Base-by-base conservation (phyloP, 208 protist genomes). In the Phytomonas francai region DNA sequence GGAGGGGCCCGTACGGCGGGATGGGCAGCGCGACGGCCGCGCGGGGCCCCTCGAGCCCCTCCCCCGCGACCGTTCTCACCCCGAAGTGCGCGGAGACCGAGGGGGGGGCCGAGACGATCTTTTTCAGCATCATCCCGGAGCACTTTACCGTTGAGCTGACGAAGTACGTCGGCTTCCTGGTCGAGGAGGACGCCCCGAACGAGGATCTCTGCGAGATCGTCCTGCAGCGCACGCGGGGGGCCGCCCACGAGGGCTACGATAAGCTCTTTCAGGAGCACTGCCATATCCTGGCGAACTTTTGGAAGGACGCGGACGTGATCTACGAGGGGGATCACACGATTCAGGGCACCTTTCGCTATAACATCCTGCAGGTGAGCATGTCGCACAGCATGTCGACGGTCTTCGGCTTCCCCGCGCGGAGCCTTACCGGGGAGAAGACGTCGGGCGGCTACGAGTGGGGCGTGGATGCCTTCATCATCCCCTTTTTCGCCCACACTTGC, bases 401-500 rank as follows among this genome's bases (percentile, higher is more conserved):
- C 59, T 82, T 82, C 74, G 78, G 80, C 68, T 91, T 88, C 64
- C 85, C 88, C 0, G 82, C 92, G 0, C 83, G 87, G 30, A 90
- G 92, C 14, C 67, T 97, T 28, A 87, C 83, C 33, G 82, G 84
- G 29, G 82, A 91, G 66, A 78, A 81, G 59, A 59, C 85, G 51
- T 74, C 81, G 31, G 92, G 89, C 11, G 77, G 88, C 36, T 85
- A 95, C 57, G 80, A 89, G 66, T 97, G 92, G 90, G 92, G 95
- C 61, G 85, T 94, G 29, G 92, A 97, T 49, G 87, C 88, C 22
- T 73, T 95, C 51, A 79, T 95, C 42, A 67, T 95, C 32, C 92
- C 92, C 0, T 91, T 89, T 42, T 84, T 97, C 65, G 70, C 87
- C 16, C 88, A 97, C 76, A 74, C 80, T n/a, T 81, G 79, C 33